Evolutionary conservation across 352 stramenopile genomes (phyloP).

Genomic region (Phytopythium montanum): DNA sequence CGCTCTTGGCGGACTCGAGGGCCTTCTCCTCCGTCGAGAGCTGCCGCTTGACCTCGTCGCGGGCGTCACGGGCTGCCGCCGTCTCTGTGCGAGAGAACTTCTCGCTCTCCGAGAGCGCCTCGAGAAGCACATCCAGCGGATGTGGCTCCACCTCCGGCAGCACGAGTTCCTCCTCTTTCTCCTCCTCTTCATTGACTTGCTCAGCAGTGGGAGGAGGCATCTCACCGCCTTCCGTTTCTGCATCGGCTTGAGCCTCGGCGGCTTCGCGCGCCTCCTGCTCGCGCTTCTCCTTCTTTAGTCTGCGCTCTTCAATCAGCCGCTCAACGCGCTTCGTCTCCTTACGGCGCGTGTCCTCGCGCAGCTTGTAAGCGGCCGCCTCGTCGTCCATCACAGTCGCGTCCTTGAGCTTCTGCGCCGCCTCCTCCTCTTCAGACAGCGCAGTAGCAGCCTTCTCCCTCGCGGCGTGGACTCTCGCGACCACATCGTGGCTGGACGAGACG

Average conservation of each 20-base stretch:
- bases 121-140: constrained; percentile 58
- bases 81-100: constrained; percentile 48
- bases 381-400: constrained; percentile 41
- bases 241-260: constrained; percentile 10
- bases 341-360: constrained; percentile 45
- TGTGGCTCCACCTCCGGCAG: constrained; percentile 52
- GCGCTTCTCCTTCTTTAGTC: constrained; percentile 24
- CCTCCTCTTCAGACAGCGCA: background rate
- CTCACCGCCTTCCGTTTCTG: constrained; percentile 10
- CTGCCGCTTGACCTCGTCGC: constrained; percentile 38
- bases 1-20: constrained; percentile 25
- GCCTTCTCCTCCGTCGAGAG: constrained; percentile 29
- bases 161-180: constrained; percentile 38
- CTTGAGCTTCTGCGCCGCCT: constrained; percentile 26
- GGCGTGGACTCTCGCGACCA: constrained; percentile 46
- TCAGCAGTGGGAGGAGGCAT: constrained; percentile 9
- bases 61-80: constrained; percentile 35
- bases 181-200: constrained; percentile 10
- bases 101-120: constrained; percentile 34
- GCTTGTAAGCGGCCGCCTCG: constrained; percentile 41
- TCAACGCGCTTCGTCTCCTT: constrained; percentile 54
- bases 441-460: constrained; percentile 28
- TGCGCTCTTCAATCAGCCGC: constrained; percentile 45
- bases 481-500: constrained; percentile 43
- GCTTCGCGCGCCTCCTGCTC: constrained; percentile 27